phyloP scores from a whole-genome alignment of 345 rosid species.

The Lumnitzera racemosa region DNA sequence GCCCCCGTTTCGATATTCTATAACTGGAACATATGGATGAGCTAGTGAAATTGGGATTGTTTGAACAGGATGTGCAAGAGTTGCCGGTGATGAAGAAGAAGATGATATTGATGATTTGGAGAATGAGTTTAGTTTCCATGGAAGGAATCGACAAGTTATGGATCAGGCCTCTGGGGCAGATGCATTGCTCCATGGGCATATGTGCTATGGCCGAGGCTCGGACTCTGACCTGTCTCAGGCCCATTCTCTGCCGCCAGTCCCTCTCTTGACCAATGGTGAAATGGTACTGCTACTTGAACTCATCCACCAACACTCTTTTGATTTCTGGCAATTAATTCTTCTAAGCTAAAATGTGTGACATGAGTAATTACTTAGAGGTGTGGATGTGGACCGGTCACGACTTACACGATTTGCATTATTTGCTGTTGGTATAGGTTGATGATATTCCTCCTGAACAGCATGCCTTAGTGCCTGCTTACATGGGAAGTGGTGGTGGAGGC shows the following conservation, averaged over 20 bases:
- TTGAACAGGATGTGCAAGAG: slow-evolving; percentile 55
- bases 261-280: slow-evolving; percentile 33
- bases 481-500: slow-evolving; percentile 19
- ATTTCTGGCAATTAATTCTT: no score
- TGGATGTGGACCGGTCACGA: neutral
- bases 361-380: neutral
- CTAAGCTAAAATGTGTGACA: no score
- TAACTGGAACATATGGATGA: neutral
- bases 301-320: neutral
- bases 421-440: slow-evolving; percentile 17
- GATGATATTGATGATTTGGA: slow-evolving; percentile 78
- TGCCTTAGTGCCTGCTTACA: slow-evolving; percentile 38
- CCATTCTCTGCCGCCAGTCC: slow-evolving; percentile 17
- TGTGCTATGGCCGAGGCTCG: slow-evolving; percentile 16
- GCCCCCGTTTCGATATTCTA: no score
- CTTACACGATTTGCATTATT: no score
- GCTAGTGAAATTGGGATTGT: neutral
- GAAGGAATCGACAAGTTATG: slow-evolving; percentile 16
- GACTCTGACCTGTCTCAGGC: slow-evolving; percentile 20
- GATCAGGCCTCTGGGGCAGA: slow-evolving; percentile 12
- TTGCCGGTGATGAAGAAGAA: slow-evolving; percentile 83
- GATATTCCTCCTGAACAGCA: slow-evolving; percentile 37
- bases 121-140: slow-evolving; percentile 49
- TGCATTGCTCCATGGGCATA: slow-evolving; percentile 19
- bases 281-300: slow-evolving; percentile 19